phyloP scores from a whole-genome alignment of 2,329 filamentous ascomycete species.

The Coccinonectria pachysandricola region DNA sequence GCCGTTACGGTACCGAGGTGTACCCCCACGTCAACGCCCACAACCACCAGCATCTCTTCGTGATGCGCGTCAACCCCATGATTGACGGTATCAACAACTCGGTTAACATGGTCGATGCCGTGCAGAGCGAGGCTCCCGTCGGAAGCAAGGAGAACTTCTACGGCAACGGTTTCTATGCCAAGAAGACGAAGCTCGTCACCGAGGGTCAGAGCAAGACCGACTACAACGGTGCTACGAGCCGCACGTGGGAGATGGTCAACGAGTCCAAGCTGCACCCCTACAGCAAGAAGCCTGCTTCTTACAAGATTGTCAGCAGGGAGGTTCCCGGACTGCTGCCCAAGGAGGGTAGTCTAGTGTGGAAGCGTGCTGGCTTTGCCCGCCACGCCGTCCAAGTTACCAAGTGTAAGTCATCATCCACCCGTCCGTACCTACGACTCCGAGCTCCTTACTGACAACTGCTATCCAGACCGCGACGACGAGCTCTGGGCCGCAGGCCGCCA shows the following conservation, averaged over 20 bases:
- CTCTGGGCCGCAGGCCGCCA: slow-evolving; percentile 79
- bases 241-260: slow-evolving; percentile 89
- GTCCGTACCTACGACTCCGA: too few species aligned
- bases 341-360: slow-evolving; percentile 74
- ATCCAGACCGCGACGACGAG: slow-evolving; percentile 63
- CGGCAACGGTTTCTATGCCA: slow-evolving; percentile 82
- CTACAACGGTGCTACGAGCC: slow-evolving; percentile 67
- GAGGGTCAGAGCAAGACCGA: slow-evolving; percentile 61
- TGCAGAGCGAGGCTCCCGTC: slow-evolving; percentile 59
- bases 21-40: slow-evolving; percentile 78
- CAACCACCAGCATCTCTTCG: slow-evolving; percentile 95
- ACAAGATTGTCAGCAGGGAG: slow-evolving; percentile 84
- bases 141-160: slow-evolving; percentile 77
- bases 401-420: slow-evolving; percentile 63
- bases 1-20: slow-evolving; percentile 86
- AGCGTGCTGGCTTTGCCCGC: slow-evolving; percentile 76
- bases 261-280: slow-evolving; percentile 74
- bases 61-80: slow-evolving; percentile 75
- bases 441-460: slow-evolving; percentile 1
- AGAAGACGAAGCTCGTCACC: slow-evolving; percentile 69
- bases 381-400: slow-evolving; percentile 84
- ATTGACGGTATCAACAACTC: slow-evolving; percentile 80
- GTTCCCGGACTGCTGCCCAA: slow-evolving; percentile 71
- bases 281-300: slow-evolving; percentile 73
- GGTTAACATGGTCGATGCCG: slow-evolving; percentile 72